Percentiles rank a stretch among this genome's conserved stretches.
Evolutionary conservation across 2,329 filamentous ascomycete genomes (phyloP).

Genomic region (Elsinoe necatrix): DNA sequence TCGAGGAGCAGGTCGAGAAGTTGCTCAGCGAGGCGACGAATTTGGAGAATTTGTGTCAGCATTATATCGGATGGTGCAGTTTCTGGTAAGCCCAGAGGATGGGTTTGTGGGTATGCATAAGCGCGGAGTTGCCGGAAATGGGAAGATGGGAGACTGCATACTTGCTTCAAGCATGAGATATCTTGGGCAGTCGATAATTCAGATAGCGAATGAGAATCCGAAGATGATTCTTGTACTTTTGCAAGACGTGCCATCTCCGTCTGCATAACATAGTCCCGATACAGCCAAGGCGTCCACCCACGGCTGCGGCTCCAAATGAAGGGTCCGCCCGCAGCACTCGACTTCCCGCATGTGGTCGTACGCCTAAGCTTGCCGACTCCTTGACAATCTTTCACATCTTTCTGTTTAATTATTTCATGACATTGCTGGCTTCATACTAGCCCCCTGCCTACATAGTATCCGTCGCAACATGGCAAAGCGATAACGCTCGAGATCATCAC

Average conservation of each 20-base stretch:
- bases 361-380: slow-evolving; percentile 3
- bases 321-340: background rate
- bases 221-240: background rate
- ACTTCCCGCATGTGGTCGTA: background rate
- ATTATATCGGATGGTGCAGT: slow-evolving; percentile 98
- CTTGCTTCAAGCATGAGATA: background rate
- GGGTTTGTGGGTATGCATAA: slow-evolving; percentile 1
- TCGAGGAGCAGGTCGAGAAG: slow-evolving; percentile 86
- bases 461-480: background rate
- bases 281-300: background rate
- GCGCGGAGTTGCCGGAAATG: background rate
- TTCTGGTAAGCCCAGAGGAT: slow-evolving; percentile 61
- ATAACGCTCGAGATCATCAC: background rate
- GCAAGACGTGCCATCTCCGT: background rate
- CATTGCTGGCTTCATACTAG: too few relatives aligned
- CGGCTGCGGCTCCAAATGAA: background rate
- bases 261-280: background rate
- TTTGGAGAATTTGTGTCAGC: slow-evolving; percentile 93
- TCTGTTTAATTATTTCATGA: background rate
- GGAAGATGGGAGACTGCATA: background rate
- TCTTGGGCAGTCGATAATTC: background rate
- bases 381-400: slow-evolving; percentile 2
- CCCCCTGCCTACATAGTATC: background rate
- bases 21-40: slow-evolving; percentile 92
- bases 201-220: too few relatives aligned